Base-by-base conservation (phyloP, 306 rosid species). In the Crotalaria pallida region DNA sequence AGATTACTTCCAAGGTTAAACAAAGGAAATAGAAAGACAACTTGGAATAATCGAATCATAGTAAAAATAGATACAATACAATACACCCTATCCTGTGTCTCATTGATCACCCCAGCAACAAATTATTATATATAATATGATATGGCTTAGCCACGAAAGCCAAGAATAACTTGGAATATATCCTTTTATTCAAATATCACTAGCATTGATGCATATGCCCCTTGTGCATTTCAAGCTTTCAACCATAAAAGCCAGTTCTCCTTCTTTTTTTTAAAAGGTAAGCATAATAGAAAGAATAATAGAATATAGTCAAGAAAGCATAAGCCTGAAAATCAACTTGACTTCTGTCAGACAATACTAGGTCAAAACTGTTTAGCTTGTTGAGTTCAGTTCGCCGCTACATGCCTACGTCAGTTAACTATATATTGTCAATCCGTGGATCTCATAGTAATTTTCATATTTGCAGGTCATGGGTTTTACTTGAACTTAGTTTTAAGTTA, bases 21-120 rank as follows among this genome's bases (percentile, higher is more conserved):
- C 50, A 45, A 50, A 65, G 40, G 29, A 74, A 40, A 78, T 29
- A 61, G 3, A 65, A 53, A 31, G 43, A 50, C 44, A 71, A 59
- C 6, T 10, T 34, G 52, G 5, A n/a, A 43, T 34, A 34, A 64
- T 40, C 7, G 60, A 70, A 63, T 41, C 26, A 17, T 11, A 0
- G 15, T 24, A 34, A 11, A 75, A 16, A 17, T 47, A 24, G 36
- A 26, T n/a, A 21, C 2, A 66, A 44, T 11, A 56, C 27, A 10
- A 2, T 6, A 23, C 13, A 11, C n/a, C n/a, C n/a, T n/a, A n/a
- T n/a, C n/a, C n/a, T n/a, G n/a, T 33, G 49, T 34, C 47, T 27
- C 31, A 27, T 6, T 2, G 31, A 27, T 34, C 44, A 57, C 36
- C 21, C 16, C 23, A 57, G 12, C 44, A 26, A 34, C 16, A 67